Conservation (phyloP, 108 stramenopile genomes). For the Cyclostephanos invisitatus region DNA sequence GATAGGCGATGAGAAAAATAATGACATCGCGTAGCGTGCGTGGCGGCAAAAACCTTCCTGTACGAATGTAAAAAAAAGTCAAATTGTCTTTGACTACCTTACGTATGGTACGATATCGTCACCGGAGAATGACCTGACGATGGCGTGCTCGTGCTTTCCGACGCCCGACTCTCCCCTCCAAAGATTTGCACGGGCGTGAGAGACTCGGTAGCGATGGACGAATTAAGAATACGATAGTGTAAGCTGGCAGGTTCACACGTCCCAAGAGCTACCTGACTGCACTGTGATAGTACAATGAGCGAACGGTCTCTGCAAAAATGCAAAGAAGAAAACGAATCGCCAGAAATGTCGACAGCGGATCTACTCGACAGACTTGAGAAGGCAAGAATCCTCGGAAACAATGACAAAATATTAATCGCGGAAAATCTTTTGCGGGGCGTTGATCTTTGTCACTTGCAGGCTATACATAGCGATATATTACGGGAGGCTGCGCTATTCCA, state of each 20-base stretch:
- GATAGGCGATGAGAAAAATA: too few relatives aligned
- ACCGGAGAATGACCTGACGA: too few relatives aligned
- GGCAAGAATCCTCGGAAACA: constrained; percentile 20
- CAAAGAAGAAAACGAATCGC: background rate
- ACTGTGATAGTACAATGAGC: background rate
- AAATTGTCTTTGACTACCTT: too few relatives aligned
- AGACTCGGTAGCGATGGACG: background rate
- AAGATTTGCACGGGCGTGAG: background rate
- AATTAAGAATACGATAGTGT: background rate
- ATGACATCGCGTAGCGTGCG: too few relatives aligned
- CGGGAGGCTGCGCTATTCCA: constrained; percentile 43
- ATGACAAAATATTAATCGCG: constrained; percentile 34
- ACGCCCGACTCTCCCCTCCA: too few relatives aligned
- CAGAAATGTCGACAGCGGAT: background rate
- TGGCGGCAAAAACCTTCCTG: too few relatives aligned
- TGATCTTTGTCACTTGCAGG: constrained; percentile 11
- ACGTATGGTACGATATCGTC: too few relatives aligned
- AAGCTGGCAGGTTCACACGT: background rate
- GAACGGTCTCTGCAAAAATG: background rate
- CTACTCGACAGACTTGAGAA: constrained; percentile 17
- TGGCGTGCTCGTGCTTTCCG: too few relatives aligned
- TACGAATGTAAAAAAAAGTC: too few relatives aligned
- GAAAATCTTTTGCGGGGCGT: constrained; percentile 18
- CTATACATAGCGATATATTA: constrained; percentile 43
- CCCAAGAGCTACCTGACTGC: too few relatives aligned